Evolutionary conservation across 2,329 filamentous ascomycete species (phyloP).

Genomic region (Nigrospora osmanthi): DNA sequence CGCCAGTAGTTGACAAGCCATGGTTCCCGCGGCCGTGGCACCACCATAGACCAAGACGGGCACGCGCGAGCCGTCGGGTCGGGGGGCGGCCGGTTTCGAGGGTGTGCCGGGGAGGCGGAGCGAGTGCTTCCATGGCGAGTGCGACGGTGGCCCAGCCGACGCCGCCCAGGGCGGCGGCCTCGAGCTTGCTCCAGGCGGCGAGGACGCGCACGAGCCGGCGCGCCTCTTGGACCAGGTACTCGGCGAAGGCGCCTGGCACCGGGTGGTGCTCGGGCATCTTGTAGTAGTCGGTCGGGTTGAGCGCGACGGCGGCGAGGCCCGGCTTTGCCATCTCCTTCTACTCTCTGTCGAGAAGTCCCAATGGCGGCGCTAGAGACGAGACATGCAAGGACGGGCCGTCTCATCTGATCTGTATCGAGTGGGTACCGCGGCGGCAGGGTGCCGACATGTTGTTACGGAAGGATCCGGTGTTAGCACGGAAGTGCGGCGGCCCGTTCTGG

Average conservation of each 20-base stretch:
- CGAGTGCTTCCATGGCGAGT: constrained; percentile 7
- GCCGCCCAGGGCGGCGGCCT: constrained; percentile 14
- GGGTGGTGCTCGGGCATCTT: constrained; percentile 15
- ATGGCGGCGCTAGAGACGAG: too few relatives aligned
- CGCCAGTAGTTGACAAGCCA: constrained; percentile 12
- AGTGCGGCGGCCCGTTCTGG: too few relatives aligned
- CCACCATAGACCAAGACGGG: constrained; percentile 21
- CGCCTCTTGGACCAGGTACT: constrained; percentile 4
- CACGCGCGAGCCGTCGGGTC: not conserved
- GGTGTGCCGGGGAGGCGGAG: constrained; percentile 4
- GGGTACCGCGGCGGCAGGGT: too few relatives aligned
- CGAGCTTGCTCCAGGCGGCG: constrained; percentile 8
- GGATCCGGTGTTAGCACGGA: too few relatives aligned
- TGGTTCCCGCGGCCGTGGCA: constrained; percentile 17
- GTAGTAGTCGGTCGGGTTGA: constrained; percentile 19
- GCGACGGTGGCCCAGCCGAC: constrained; percentile 15
- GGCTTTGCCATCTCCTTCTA: too few relatives aligned
- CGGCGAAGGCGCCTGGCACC: constrained; percentile 6
- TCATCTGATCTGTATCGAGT: too few relatives aligned
- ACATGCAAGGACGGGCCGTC: too few relatives aligned
- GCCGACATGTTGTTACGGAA: too few relatives aligned
- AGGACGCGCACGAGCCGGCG: constrained; percentile 10
- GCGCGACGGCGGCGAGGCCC: constrained; percentile 11
- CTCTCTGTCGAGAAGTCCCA: too few relatives aligned
- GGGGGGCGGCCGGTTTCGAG: not conserved